Evolutionary conservation across 2,329 filamentous ascomycete species (phyloP).

Genomic region (Monosporascus sp.): DNA sequence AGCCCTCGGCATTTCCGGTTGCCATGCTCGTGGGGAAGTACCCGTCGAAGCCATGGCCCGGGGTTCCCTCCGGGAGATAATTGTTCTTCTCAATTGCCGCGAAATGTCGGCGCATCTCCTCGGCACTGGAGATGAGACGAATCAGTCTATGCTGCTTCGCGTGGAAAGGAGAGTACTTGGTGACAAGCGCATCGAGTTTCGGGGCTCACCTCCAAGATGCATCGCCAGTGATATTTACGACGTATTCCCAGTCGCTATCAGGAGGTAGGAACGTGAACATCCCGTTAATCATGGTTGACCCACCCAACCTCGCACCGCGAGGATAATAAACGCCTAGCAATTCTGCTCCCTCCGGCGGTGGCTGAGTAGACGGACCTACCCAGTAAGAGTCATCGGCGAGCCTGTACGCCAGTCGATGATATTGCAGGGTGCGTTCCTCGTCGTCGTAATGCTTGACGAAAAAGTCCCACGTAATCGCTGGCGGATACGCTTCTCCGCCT

Average conservation of each 20-base stretch:
- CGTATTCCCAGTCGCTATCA: conserved; percentile 17
- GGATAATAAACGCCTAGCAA: conserved; percentile 23
- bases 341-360: conserved; percentile 16
- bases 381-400: conserved; percentile 12
- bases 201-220: conserved; percentile 14
- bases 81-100: conserved; percentile 14
- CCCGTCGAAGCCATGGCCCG: conserved; percentile 13
- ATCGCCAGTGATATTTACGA: conserved; percentile 14
- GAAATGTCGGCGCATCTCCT: conserved; percentile 13
- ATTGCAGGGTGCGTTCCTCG: conserved; percentile 40
- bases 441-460: conserved; percentile 48
- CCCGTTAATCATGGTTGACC: conserved; percentile 18
- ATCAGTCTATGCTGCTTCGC: not conserved
- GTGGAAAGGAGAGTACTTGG: too few relatives aligned
- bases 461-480: conserved; percentile 45
- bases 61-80: conserved; percentile 11
- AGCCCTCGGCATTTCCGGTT: not conserved
- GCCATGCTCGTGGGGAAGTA: conserved; percentile 8
- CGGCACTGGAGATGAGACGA: not conserved
- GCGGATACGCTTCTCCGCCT: conserved; percentile 31
- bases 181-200: not conserved
- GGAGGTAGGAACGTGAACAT: conserved; percentile 10
- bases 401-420: conserved; percentile 15
- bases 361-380: conserved; percentile 7
- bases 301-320: conserved; percentile 20